Conservation (phyloP, 305 asterid genomes). For the Fraxinus latifolia region DNA sequence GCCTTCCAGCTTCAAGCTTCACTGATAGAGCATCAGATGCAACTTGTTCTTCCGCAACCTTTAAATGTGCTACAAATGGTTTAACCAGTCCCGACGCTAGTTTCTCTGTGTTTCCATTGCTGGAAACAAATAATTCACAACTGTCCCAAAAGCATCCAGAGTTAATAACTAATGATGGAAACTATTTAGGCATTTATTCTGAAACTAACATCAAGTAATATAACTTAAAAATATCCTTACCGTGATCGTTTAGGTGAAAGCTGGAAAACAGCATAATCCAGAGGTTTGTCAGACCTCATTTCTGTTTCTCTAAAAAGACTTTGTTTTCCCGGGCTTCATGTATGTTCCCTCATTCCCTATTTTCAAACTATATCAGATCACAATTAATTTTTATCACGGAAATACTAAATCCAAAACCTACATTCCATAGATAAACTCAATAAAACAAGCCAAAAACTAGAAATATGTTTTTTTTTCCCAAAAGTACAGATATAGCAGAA, state of each 20-base stretch:
- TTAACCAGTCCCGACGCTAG: conserved; percentile 88
- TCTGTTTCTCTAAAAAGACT: conserved; percentile 29
- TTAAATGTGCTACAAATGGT: conserved; percentile 77
- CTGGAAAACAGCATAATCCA: conserved; percentile 86
- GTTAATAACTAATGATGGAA: conserved; percentile 9
- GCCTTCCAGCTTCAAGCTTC: conserved; percentile 70
- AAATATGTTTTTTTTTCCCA: not conserved
- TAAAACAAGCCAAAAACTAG: not conserved
- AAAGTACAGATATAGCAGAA: conserved; percentile 6
- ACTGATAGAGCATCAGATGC: conserved; percentile 62
- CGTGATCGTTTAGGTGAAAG: conserved; percentile 77
- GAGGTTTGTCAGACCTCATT: conserved; percentile 65
- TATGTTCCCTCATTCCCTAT: conserved; percentile 29
- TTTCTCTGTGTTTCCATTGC: conserved; percentile 70
- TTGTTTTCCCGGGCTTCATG: conserved; percentile 29
- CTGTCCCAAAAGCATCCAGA: conserved; percentile 37
- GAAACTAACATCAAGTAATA: conserved; percentile 16
- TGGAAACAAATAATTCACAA: conserved; percentile 77
- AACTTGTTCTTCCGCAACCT: conserved; percentile 78
- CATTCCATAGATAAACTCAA: not conserved
- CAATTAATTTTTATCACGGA: not conserved
- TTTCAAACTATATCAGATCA: not conserved
- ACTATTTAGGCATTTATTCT: conserved; percentile 1
- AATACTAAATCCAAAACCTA: not conserved
- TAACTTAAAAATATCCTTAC: conserved; percentile 34